Conservation (phyloP, 1,284 basidiomycete species). For the Sporisorium iseilematis-ciliati region DNA sequence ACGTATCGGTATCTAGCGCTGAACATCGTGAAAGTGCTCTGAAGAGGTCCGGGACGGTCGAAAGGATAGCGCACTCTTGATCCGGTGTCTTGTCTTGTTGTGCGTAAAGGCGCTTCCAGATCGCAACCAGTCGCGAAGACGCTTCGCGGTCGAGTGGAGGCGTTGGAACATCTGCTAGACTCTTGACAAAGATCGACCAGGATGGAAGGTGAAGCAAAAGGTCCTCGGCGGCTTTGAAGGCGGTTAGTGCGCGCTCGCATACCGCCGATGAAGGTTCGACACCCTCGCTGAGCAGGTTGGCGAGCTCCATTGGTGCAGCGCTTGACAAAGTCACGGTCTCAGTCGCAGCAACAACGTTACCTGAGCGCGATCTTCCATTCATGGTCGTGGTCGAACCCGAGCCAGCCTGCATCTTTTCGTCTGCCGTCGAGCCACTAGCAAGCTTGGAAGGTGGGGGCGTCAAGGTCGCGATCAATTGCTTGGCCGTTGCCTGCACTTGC, state of each 20-base stretch:
- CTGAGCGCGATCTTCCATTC: neutral
- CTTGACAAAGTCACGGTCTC: neutral
- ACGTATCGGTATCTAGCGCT: neutral
- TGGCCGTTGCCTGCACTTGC: conserved; percentile 18
- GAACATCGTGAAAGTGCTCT: conserved; percentile 9
- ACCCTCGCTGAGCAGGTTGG: conserved; percentile 6
- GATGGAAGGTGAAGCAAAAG: conserved; percentile 4
- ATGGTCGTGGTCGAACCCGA: neutral
- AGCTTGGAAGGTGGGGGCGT: neutral
- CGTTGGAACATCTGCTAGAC: conserved; percentile 12
- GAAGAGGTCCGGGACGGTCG: conserved; percentile 19
- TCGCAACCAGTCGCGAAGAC: neutral
- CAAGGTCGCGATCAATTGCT: conserved; percentile 5
- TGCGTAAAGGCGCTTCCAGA: conserved; percentile 1
- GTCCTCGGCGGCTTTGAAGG: conserved; percentile 3
- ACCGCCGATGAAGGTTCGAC: neutral
- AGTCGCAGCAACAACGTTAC: too few species aligned
- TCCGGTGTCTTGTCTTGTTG: conserved; percentile 5
- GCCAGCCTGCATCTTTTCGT: neutral
- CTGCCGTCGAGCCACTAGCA: neutral
- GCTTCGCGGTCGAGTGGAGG: neutral
- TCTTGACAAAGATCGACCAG: conserved; percentile 28
- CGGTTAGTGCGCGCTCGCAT: conserved; percentile 10
- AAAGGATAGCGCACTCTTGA: conserved; percentile 12
- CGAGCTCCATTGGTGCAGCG: neutral